phyloP scores from a whole-genome alignment of 2,329 filamentous ascomycete genomes.

The Blastomyces gilchristii region DNA sequence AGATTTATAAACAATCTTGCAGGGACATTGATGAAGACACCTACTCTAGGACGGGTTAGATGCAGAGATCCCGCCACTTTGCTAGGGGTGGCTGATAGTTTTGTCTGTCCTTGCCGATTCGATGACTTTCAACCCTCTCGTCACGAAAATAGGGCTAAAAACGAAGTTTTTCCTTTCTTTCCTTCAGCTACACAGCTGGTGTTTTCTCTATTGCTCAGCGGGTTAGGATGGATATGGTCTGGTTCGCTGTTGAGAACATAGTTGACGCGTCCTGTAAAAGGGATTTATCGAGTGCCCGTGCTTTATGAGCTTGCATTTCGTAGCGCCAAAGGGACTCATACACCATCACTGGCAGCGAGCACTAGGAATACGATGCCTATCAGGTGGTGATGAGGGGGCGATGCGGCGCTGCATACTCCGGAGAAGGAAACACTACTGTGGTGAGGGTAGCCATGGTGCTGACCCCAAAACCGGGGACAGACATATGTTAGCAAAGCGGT shows the following conservation, averaged over 20 bases:
- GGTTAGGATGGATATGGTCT: background rate
- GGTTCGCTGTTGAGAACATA: background rate
- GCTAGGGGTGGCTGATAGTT: background rate
- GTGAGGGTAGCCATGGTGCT: too few species aligned
- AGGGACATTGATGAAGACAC: background rate
- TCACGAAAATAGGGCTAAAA: too few species aligned
- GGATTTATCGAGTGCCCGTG: background rate
- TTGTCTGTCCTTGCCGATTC: background rate
- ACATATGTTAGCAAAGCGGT: background rate
- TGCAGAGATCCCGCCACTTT: background rate
- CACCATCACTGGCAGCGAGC: too few species aligned
- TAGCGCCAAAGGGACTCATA: background rate
- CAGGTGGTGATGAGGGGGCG: too few species aligned
- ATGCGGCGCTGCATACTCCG: background rate
- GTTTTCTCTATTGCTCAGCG: background rate
- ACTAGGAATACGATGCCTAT: too few species aligned
- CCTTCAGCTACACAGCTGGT: too few species aligned
- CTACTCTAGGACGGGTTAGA: background rate
- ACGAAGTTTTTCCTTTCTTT: too few species aligned
- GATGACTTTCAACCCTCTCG: too few species aligned
- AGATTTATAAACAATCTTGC: background rate
- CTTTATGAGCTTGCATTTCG: background rate
- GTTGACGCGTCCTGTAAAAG: background rate
- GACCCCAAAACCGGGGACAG: background rate
- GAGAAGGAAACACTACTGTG: background rate